Evolutionary conservation across 441 rosid species (phyloP).

Genomic region (Corymbia calophylla): DNA sequence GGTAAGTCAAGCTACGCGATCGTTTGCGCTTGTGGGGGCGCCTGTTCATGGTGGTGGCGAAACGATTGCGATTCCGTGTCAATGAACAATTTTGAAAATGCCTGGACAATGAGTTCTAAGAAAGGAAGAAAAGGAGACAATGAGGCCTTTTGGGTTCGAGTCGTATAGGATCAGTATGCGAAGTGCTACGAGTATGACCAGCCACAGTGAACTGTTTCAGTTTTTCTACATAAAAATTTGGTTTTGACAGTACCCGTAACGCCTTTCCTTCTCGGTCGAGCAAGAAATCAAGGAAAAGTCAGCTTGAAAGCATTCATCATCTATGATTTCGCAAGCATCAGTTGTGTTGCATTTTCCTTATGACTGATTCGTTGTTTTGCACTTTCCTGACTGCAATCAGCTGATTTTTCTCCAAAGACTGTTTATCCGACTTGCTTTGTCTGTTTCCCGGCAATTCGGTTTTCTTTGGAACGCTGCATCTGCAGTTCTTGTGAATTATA

Average conservation of each 20-base stretch:
- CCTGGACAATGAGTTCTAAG: neutral
- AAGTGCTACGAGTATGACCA: neutral
- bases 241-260: neutral
- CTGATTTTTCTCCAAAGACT: neutral
- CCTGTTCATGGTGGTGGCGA: neutral
- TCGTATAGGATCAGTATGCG: neutral
- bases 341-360: neutral
- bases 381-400: neutral
- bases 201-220: neutral
- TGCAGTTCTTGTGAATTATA: neutral
- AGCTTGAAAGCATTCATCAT: neutral
- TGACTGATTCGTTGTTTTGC: neutral
- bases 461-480: neutral
- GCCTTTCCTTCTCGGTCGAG: neutral
- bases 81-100: neutral
- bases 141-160: neutral
- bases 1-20: constrained; percentile 25
- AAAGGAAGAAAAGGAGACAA: neutral
- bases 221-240: neutral
- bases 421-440: neutral
- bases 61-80: neutral
- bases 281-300: neutral
- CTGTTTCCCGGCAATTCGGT: neutral
- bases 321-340: neutral
- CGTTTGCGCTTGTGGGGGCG: neutral